Base-by-base conservation (phyloP, 768 basidiomycete species). In the Xerocomus potaroensis region DNA sequence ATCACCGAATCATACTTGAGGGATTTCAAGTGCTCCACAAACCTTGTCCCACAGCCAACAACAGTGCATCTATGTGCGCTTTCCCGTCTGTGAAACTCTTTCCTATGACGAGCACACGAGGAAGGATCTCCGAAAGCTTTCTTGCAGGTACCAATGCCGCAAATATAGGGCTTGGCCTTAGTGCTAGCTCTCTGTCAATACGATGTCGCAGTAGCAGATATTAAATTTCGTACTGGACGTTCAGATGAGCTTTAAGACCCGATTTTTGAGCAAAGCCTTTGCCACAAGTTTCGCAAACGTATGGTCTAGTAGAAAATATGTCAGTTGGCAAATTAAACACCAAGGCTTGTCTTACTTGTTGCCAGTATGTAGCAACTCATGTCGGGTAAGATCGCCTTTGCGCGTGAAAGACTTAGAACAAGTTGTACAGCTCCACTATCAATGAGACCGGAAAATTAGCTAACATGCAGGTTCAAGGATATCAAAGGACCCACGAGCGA, bases 121-220 rank as follows among this genome's bases (percentile, higher is more conserved):
- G 85, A 87, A 10, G 83, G 84, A 55, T 87, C 85, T 12, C 78
- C 78, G 53, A 87, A 87, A 12, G 68, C 62, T 24, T 74, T 69
- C 9, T 43, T 46, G 56, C 84, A 87, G 18, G 59, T 63, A 8
- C 63, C 55, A 34, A 74, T 66, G 12, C 67, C 69, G 54, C 86
- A 88, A 5, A 42, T 43, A 54, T 71, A 74, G 1, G 83, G 84
- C 60, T 77, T 80, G 9, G 46, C 63, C 35, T 67, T 69, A 12
- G 79, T 75, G 46, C 83, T 84, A 44, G 34, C 41, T 32, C 23
- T 32, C 24, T 10, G 4, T 65, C 16, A 66, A 41, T 22, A 46
- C 27, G 8, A 43, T 24, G 29, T 12, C 38, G 10, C 22, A 27
- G 18, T 18, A n/a, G 26, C 41, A 12, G 4, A 48, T 12, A 21